Evolutionary conservation across 768 basidiomycete species (phyloP).

Genomic region (Neoboletus subvelutipes): DNA sequence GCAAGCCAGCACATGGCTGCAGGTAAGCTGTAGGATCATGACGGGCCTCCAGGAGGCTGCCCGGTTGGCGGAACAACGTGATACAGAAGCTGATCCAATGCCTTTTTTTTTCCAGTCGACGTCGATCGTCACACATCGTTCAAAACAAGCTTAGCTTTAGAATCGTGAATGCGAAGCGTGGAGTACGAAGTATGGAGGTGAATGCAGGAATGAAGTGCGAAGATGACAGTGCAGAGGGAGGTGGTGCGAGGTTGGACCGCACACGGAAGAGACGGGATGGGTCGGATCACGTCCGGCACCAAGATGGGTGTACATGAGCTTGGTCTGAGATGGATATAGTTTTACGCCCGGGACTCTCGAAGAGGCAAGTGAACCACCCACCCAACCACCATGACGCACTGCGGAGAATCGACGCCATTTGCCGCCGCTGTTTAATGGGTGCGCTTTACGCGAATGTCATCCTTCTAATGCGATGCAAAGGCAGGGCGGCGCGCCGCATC

Average conservation of each 20-base stretch:
- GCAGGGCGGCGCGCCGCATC: not conserved
- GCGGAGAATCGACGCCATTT: conserved; percentile 12
- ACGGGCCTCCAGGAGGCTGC: conserved; percentile 17
- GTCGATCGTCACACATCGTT: conserved; percentile 7
- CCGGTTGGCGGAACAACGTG: conserved; percentile 20
- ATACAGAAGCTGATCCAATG: conserved; percentile 12
- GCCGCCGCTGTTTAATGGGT: not conserved
- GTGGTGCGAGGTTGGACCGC: conserved; percentile 1
- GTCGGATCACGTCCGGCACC: conserved; percentile 22
- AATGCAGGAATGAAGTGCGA: conserved; percentile 3
- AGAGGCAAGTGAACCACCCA: conserved; percentile 12
- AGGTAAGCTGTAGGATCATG: conserved; percentile 22
- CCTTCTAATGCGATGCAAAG: not conserved
- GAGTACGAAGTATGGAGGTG: conserved; percentile 2
- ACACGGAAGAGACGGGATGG: conserved; percentile 14
- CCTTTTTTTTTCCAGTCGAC: not conserved
- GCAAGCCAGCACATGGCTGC: conserved; percentile 1
- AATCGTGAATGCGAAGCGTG: conserved; percentile 2
- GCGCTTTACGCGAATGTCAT: not conserved
- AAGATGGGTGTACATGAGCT: not conserved
- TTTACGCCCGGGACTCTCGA: conserved; percentile 16
- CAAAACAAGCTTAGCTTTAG: not conserved
- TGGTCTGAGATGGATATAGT: conserved; percentile 10
- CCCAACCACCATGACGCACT: not conserved
- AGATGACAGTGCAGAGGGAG: not conserved